Percentiles rank a stretch among this genome's conserved stretches.
Evolutionary conservation across 2,329 filamentous ascomycete species (phyloP).

Genomic region (Colletotrichum tamarilloi): DNA sequence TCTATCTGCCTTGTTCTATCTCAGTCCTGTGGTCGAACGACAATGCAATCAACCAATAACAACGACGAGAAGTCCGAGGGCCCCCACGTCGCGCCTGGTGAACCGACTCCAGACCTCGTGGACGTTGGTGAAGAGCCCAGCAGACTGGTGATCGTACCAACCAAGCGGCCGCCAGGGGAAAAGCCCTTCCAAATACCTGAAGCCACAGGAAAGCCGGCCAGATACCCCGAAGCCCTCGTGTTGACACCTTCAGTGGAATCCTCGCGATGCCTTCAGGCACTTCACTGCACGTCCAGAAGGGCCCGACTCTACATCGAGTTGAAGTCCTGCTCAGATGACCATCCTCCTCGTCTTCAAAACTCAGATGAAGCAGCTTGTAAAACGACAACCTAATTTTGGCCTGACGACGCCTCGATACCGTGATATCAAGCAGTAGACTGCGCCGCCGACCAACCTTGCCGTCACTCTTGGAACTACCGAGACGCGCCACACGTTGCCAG

Average conservation of each 20-base stretch:
- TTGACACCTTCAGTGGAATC: neutral
- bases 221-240: neutral
- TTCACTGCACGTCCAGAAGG: neutral
- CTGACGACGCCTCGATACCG: constrained; percentile 12
- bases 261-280: neutral
- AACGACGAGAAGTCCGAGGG: neutral
- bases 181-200: neutral
- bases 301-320: constrained; percentile 5
- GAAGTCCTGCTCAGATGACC: neutral
- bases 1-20: neutral
- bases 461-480: constrained; percentile 29
- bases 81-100: neutral
- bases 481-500: constrained; percentile 18
- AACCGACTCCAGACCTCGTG: neutral
- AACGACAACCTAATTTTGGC: neutral
- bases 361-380: neutral
- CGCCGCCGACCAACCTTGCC: neutral
- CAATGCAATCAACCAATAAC: neutral
- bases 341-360: neutral
- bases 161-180: neutral
- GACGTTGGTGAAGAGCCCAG: neutral
- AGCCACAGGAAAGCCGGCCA: constrained; percentile 9
- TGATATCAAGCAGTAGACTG: neutral
- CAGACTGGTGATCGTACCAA: neutral
- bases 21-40: neutral